phyloP scores from a whole-genome alignment of 805 yeast genomes.

The Cyberlindnera misumaiensis region DNA sequence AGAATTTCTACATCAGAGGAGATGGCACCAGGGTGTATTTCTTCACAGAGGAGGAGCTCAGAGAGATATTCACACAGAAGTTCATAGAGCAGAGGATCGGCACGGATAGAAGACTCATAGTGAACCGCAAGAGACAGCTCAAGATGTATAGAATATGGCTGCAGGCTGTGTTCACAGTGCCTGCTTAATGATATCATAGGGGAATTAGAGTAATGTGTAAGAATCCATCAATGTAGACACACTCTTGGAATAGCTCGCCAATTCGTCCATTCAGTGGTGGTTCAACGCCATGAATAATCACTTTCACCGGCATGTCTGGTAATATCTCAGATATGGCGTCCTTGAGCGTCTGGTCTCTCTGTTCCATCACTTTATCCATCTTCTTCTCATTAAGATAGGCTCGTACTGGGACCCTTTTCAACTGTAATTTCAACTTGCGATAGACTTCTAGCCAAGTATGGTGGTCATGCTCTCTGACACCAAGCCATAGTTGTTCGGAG shows the following conservation, averaged over 20 bases:
- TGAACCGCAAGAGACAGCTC: conserved; percentile 83
- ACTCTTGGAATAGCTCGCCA: conserved; percentile 36
- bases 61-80: conserved; percentile 57
- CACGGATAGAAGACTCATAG: conserved; percentile 84
- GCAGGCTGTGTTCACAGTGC: conserved; percentile 75
- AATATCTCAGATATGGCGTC: conserved; percentile 31
- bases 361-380: background rate
- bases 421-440: background rate
- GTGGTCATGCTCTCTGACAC: conserved; percentile 34
- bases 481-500: conserved; percentile 50
- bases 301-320: conserved; percentile 39
- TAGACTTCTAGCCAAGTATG: conserved; percentile 12
- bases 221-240: conserved; percentile 58
- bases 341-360: conserved; percentile 26
- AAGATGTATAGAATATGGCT: conserved; percentile 98
- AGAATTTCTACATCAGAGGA: conserved; percentile 92
- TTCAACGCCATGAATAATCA: conserved; percentile 49
- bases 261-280: conserved; percentile 40
- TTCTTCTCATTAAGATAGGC: conserved; percentile 1
- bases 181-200: conserved; percentile 8
- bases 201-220: conserved; percentile 32
- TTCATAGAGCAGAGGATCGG: conserved; percentile 75
- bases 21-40: conserved; percentile 97
- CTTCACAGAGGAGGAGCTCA: conserved; percentile 88
- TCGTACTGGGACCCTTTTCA: conserved; percentile 1